phyloP scores from a whole-genome alignment of 306 rosid species.

The Amphicarpaea edgeworthii region DNA sequence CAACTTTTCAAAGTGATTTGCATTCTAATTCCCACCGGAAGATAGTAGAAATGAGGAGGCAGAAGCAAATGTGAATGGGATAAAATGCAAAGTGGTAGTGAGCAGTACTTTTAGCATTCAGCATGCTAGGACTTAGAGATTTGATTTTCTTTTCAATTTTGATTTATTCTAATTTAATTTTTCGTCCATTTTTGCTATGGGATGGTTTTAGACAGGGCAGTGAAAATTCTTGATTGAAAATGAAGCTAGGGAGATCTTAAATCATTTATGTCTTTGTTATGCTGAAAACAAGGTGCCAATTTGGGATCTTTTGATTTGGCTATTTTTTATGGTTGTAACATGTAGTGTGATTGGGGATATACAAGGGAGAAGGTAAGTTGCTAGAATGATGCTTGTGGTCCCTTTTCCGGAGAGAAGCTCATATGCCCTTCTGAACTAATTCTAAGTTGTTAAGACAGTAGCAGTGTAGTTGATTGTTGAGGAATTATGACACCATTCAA shows the following conservation, averaged over 20 bases:
- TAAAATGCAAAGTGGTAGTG: conserved; percentile 51
- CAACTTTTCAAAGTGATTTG: conserved; percentile 58
- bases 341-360: conserved; percentile 44
- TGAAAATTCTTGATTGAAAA: conserved; percentile 41
- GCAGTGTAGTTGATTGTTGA: conserved; percentile 32
- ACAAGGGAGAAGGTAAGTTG: conserved; percentile 34
- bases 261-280: conserved; percentile 42
- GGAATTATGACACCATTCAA: conserved; percentile 27
- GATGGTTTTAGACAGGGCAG: conserved; percentile 48
- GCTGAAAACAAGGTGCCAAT: conserved; percentile 38
- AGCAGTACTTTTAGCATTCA: conserved; percentile 38
- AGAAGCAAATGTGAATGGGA: conserved; percentile 57
- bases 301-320: conserved; percentile 29
- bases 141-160: conserved; percentile 37
- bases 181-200: conserved; percentile 42
- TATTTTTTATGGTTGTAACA: conserved; percentile 44
- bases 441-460: conserved; percentile 36
- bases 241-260: conserved; percentile 44
- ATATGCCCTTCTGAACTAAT: conserved; percentile 37
- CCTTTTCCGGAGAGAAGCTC: conserved; percentile 20
- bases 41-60: conserved; percentile 72
- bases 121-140: conserved; percentile 52
- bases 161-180: conserved; percentile 51
- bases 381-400: conserved; percentile 27
- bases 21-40: conserved; percentile 87